Evolutionary conservation across 768 basidiomycete species (phyloP), one percentile per base, ranked within the genome.

Genomic region (Boletellus ananas): DNA sequence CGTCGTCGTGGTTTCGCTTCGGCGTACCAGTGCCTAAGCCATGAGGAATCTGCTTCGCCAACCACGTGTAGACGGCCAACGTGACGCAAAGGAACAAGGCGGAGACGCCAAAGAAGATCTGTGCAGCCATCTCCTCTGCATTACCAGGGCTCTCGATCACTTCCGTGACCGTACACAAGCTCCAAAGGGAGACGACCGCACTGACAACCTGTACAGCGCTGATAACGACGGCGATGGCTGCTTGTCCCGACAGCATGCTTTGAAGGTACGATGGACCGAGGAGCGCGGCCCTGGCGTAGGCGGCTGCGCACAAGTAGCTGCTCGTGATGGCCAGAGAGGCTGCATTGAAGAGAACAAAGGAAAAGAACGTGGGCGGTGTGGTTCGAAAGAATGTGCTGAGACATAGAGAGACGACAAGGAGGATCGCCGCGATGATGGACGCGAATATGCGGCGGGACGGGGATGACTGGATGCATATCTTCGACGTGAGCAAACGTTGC

Each of bases 241-340:
- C 90, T 67, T 92, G 87, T 6, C 89, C 90, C 3, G 87, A 80
- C 75, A 92, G 80, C 63, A 87, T 72, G 33, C 81, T 73, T 63
- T 90, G 85, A 39, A 92, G 78, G 10, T 83, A 80, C 7, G 73
- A 63, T 3, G 84, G 79, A 0, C 90, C 91, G 58, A 90, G 88
- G 11, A 90, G 71, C 0, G 88, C 84, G 2, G 89, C 87, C 17
- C 88, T 76, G 1, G 86, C 88, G 34, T 91, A 78, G 36, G 85
- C 75, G 11, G 89, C 77, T 0, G 82, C 85, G 59, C 87, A 85
- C 17, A 92, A 76, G 60, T 87, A 91, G 6, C 87, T 79, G 0
- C 85, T 87, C 0, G 80, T 75, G 11, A 72, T 70, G 6, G 86
- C 80, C 64, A 90, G 81, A 2, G 70, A 62, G n/a, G 80, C 71